phyloP scores from a whole-genome alignment of 495 filamentous ascomycete species.

The Bacidia gigantensis region DNA sequence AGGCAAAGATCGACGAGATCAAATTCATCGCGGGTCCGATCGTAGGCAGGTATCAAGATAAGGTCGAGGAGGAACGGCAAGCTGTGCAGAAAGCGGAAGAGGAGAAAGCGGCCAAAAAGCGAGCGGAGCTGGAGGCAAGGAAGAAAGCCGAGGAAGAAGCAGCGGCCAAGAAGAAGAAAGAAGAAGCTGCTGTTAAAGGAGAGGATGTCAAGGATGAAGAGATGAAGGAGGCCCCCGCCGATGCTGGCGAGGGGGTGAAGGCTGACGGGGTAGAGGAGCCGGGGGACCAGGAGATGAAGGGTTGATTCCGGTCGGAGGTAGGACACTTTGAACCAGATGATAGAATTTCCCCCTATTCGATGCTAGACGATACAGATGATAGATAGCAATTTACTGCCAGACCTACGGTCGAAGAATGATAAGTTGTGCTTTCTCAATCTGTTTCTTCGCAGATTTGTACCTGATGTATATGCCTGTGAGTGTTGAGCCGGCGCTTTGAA shows the following conservation, averaged over 20 bases:
- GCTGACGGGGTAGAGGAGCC: constrained; percentile 32
- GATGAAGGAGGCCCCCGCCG: constrained; percentile 39
- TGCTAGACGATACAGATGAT: no score
- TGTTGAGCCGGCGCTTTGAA: no score
- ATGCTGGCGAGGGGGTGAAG: constrained; percentile 22
- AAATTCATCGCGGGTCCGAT: constrained; percentile 81
- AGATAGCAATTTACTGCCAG: no score
- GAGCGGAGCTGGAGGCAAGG: constrained; percentile 53
- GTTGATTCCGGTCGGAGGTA: no score
- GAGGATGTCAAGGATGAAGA: constrained; percentile 35
- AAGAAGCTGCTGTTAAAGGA: constrained; percentile 26
- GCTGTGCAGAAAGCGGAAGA: constrained; percentile 61
- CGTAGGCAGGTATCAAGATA: constrained; percentile 88
- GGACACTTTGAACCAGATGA: no score
- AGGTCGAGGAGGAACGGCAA: constrained; percentile 77
- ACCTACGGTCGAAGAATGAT: no score
- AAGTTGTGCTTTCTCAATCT: no score
- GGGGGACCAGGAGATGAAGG: constrained; percentile 5
- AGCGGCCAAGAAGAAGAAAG: constrained; percentile 35
- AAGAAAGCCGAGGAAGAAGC: constrained; percentile 39
- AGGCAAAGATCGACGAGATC: constrained; percentile 92
- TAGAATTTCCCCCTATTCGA: no score
- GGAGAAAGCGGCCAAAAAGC: constrained; percentile 71
- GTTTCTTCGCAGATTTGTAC: no score
- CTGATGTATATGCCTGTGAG: no score